A percentile compares a stretch with the other conserved stretches of the same genome.
Conservation (phyloP, 2,329 filamentous ascomycete species). For the Aspergillus novoparasiticus region DNA sequence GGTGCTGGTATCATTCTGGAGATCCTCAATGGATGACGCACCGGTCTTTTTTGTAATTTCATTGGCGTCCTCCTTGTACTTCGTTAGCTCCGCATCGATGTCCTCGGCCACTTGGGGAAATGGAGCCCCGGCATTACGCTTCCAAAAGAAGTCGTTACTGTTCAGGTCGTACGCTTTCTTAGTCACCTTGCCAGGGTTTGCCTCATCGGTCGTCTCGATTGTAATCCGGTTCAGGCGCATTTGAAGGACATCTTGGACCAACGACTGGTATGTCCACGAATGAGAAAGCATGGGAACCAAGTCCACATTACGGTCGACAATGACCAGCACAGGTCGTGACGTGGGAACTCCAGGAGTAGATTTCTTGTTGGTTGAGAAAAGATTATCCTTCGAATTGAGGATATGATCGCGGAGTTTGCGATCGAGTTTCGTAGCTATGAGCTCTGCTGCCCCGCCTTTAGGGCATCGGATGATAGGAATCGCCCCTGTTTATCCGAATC, state of each 20-base stretch:
- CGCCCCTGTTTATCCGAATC: constrained; percentile 58
- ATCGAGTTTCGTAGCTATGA: constrained; percentile 92
- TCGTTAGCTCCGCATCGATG: constrained; percentile 88
- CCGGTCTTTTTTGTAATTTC: constrained; percentile 96
- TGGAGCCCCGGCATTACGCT: constrained; percentile 83
- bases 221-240: constrained; percentile 93
- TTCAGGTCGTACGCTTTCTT: constrained; percentile 91
- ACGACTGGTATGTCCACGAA: constrained; percentile 86
- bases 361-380: constrained; percentile 74
- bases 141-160: constrained; percentile 94
- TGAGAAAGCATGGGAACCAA: constrained; percentile 98
- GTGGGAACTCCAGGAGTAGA: constrained; percentile 66
- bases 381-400: constrained; percentile 94
- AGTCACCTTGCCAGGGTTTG: constrained; percentile 70
- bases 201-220: constrained; percentile 82
- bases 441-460: constrained; percentile 87
- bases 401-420: constrained; percentile 95
- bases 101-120: constrained; percentile 97
- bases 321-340: constrained; percentile 83
- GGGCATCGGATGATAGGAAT: constrained; percentile 96
- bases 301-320: constrained; percentile 94
- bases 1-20: constrained; percentile 84
- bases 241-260: constrained; percentile 76
- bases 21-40: constrained; percentile 86
- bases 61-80: constrained; percentile 92